Base-by-base conservation (phyloP, 1,284 basidiomycete genomes). In the Coniferiporia weirii region DNA sequence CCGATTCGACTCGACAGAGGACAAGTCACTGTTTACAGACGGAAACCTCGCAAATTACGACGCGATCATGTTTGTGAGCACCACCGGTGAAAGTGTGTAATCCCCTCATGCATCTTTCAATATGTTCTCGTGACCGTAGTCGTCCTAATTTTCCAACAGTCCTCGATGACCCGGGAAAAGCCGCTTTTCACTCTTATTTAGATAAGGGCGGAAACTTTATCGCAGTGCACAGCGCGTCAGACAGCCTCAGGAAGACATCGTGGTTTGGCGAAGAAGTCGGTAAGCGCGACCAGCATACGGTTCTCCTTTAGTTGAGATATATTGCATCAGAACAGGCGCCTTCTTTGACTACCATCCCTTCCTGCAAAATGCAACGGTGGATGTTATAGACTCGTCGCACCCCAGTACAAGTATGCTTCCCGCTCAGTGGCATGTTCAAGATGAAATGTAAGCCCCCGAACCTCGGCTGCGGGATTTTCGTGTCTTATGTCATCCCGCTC, bases 341-440 rank as follows among this genome's bases (percentile, higher is more conserved):
- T 79, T 78, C 61, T 91, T 92, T 66, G 87, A 91, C 70, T 89
- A 89, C 69, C 89, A 93, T 67, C 83, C 89, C 0, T 74, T 72
- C 7, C 69, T 91, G 7, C 83, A 85, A 68, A 77, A 81, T 61
- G 84, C 83, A 35, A 86, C 79, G 0, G 81, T 91, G 44, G 72
- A 85, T 58, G 80, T 87, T 5, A 63, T 89, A 22, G 82, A 81
- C 62, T 70, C 75, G 5, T 75, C 79, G 0, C 87, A 90, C 70
- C 89, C 89, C 0, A 84, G 84, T 60, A 88, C 83, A 0, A 78
- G 71, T 58, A 79, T 79, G 71, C 72, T 92, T 1, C 88, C 89
- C 5, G 71, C 77, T 15, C 67, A 75, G 61, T 92, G 89, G 89
- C 76, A 76, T 19, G 78, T 85, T 13, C 73, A 70, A 54, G 84